These are phyloP conservation scores for Coniferiporia sulphurascens DNA, from an alignment of 1,284 basidiomycete genomes.

Conservation along the genomic window DNA sequence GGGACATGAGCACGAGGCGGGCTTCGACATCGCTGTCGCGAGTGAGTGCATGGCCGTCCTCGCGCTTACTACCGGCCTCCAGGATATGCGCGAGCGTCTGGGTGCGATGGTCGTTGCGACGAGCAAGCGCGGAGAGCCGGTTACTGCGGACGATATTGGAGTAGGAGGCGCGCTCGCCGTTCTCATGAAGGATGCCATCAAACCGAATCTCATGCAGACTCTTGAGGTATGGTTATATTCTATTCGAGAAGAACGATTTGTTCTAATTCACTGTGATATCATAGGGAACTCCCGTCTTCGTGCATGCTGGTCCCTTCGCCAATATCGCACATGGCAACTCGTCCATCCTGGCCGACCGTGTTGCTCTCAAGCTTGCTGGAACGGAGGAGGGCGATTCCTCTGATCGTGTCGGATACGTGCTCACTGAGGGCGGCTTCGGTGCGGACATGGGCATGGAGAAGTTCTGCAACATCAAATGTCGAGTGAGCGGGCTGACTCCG, in stretches of 20 bases:
- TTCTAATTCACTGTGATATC: neutral
- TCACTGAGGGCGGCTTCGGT: slow-evolving; percentile 98
- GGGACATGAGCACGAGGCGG: slow-evolving; percentile 84
- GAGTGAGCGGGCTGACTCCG: slow-evolving; percentile 87
- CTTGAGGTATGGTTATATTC: slow-evolving; percentile 56
- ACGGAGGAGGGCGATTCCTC: slow-evolving; percentile 87
- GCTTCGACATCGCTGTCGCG: slow-evolving; percentile 96
- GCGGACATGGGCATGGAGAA: slow-evolving; percentile 99
- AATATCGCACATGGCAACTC: slow-evolving; percentile 99
- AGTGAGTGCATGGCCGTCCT: slow-evolving; percentile 99
- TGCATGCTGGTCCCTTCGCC: slow-evolving; percentile 97
- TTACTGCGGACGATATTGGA: slow-evolving; percentile 97
- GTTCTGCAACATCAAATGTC: slow-evolving; percentile 99
- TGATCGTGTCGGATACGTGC: slow-evolving; percentile 87
- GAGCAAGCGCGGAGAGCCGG: slow-evolving; percentile 83
- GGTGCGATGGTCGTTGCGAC: slow-evolving; percentile 98
- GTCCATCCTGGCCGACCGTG: slow-evolving; percentile 93
- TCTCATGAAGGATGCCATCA: slow-evolving; percentile 98
- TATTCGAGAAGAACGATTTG: neutral
- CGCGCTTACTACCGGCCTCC: slow-evolving; percentile 82
- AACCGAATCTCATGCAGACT: slow-evolving; percentile 99
- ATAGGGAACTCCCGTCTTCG: slow-evolving; percentile 95
- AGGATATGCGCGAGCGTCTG: slow-evolving; percentile 89
- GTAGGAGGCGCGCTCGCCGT: slow-evolving; percentile 95
- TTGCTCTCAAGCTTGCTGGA: slow-evolving; percentile 96